Conservation (phyloP, 352 stramenopile genomes). For the Phytophthora agathidicida region DNA sequence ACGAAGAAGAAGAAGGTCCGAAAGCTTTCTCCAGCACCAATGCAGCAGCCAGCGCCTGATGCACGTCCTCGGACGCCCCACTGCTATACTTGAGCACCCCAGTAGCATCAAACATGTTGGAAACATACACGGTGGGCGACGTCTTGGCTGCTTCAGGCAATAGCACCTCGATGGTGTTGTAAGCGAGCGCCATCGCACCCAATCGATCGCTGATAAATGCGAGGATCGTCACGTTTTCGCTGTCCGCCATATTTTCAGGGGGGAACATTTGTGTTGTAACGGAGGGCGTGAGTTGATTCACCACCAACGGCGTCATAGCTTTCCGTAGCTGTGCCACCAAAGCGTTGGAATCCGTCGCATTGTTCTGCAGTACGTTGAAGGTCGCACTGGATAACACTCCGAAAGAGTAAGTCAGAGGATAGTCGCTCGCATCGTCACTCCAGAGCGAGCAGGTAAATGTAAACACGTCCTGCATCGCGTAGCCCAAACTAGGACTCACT, state of each 20-base stretch:
- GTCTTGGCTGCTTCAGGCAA: conserved; percentile 39
- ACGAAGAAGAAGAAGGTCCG: no score
- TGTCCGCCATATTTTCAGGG: conserved; percentile 28
- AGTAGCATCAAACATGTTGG: conserved; percentile 30
- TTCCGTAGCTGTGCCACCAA: conserved; percentile 37
- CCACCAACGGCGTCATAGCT: conserved; percentile 43
- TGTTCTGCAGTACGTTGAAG: conserved; percentile 27
- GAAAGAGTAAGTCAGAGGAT: conserved; percentile 72
- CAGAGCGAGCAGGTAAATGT: conserved; percentile 56
- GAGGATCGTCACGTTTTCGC: conserved; percentile 50
- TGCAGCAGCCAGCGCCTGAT: conserved; percentile 46
- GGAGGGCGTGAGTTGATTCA: conserved; percentile 42
- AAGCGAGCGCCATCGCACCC: conserved; percentile 43
- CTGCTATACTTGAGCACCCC: conserved; percentile 9
- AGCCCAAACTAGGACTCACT: conserved; percentile 49
- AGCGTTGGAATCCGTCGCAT: conserved; percentile 12
- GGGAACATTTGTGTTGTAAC: conserved; percentile 52
- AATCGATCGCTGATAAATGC: conserved; percentile 62
- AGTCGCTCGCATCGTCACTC: conserved; percentile 62
- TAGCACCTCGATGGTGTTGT: conserved; percentile 42
- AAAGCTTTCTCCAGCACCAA: conserved; percentile 57
- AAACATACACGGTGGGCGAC: conserved; percentile 49
- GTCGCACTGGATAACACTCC: conserved; percentile 40
- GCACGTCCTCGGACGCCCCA: conserved; percentile 37
- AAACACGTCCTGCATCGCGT: conserved; percentile 63